Percentiles rank a stretch among this genome's conserved stretches.
These are phyloP conservation scores for Rhododendron mucronatum DNA, from an alignment of 148 eudicot genomes.

Conservation along the genomic window DNA sequence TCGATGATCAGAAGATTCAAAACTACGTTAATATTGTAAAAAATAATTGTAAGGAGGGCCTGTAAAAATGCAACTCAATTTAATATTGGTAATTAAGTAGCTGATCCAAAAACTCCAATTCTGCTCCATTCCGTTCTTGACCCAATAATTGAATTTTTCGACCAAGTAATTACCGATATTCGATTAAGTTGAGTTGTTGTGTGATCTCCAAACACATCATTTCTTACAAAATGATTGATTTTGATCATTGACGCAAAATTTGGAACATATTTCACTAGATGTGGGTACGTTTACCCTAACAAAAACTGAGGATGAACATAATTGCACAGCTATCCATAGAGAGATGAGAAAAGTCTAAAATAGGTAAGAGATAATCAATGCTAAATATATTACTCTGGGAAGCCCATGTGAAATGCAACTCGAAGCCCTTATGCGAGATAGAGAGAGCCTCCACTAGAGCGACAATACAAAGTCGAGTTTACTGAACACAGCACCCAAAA, in stretches of 20 bases:
- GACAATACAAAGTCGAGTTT: neutral
- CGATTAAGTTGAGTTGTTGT: neutral
- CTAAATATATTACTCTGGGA: neutral
- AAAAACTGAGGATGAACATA: too few relatives aligned
- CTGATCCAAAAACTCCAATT: too few relatives aligned
- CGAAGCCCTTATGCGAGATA: neutral
- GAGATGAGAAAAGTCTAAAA: neutral
- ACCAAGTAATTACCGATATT: neutral
- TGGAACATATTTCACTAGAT: too few relatives aligned
- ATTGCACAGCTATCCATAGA: neutral
- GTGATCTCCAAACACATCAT: neutral
- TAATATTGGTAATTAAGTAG: too few relatives aligned
- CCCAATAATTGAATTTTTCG: neutral
- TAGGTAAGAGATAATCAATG: neutral
- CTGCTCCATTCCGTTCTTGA: neutral
- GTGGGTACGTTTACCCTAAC: too few relatives aligned
- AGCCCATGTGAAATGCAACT: neutral
- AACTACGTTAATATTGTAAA: too few relatives aligned
- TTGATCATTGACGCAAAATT: too few relatives aligned
- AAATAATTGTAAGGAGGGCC: neutral
- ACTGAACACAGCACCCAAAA: neutral
- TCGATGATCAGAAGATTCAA: too few relatives aligned
- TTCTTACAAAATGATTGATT: neutral
- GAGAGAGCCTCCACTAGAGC: neutral
- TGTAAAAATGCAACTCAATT: neutral